Evolutionary conservation across 352 stramenopile species (phyloP), one percentile per base, ranked within the genome.

Genomic region (Phytophthora aleatoria): DNA sequence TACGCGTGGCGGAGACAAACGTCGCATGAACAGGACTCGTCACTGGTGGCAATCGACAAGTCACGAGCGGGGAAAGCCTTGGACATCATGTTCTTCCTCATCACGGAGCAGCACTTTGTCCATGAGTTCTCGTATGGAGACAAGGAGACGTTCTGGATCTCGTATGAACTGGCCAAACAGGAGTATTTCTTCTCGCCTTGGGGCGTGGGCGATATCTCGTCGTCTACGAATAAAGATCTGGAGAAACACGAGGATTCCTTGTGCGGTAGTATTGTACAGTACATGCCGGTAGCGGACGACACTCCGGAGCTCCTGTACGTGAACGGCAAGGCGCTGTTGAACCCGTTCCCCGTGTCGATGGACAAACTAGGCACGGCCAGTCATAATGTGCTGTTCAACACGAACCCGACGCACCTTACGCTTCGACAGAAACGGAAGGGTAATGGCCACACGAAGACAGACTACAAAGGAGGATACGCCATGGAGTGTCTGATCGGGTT

Each of bases 21-120:
- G 20, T 77, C 66, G n/a, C 77, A 85, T 48, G 79, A 89, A 48
- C 70, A 81, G 66, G 79, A 89, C 43, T 89, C 79, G 42, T 89
- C 79, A 0, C 64, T 89, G 8, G 74, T 89, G 11, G 57, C 61
- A 2, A 74, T 89, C 33, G 73, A 87, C 57, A 89, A 89, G 63
- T 45, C 67, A 1, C 57, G 66, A 3, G 59, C 70, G 0, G 75
- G 74, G 0, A 48, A 69, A 30, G 73, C 73, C 3, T 57, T 84
- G 55, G 55, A 84, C 16, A 50, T 84, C 39, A 64, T 87, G 43
- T 83, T 76, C 63, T 84, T 73, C 55, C 64, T 90, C 31, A 83
- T 86, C 57, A 81, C 72, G 1, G 50, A 73, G 16, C 57, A 75
- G 43, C 76, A 70, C 24, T 81, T 81, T 45, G 50, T 63, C 3